Conservation (phyloP, 2,329 filamentous ascomycete species). For the Onygenales sp. region DNA sequence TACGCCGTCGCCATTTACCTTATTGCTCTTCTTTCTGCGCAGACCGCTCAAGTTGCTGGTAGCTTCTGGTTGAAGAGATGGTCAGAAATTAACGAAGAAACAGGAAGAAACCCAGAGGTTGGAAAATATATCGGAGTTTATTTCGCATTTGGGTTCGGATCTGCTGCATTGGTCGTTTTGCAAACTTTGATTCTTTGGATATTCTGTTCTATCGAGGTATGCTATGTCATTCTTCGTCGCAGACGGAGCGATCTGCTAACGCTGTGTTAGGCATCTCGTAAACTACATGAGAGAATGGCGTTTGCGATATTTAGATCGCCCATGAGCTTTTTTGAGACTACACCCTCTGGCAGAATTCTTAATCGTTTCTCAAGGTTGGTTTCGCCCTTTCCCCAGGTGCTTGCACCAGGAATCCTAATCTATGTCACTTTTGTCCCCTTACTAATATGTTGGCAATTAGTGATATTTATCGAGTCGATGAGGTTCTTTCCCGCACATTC, state of each 20-base stretch:
- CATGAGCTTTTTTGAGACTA: constrained; percentile 98
- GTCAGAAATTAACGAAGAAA: constrained; percentile 67
- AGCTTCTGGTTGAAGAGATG: constrained; percentile 91
- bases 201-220: constrained; percentile 95
- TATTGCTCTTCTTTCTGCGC: constrained; percentile 64
- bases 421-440: not conserved
- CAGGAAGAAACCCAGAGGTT: constrained; percentile 61
- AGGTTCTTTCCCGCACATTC: constrained; percentile 91
- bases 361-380: constrained; percentile 87
- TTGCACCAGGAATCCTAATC: not conserved
- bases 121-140: constrained; percentile 93
- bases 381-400: not conserved
- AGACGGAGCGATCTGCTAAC: constrained; percentile 4
- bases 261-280: constrained; percentile 64
- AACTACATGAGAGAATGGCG: constrained; percentile 94
- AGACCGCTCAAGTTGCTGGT: constrained; percentile 72
- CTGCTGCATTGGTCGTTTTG: constrained; percentile 72
- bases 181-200: constrained; percentile 98
- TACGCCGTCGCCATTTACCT: constrained; percentile 75
- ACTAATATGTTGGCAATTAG: constrained; percentile 18
- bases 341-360: constrained; percentile 87
- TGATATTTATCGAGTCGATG: constrained; percentile 61
- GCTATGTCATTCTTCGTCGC: constrained; percentile 15
- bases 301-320: constrained; percentile 94
- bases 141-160: constrained; percentile 85